phyloP scores from a whole-genome alignment of 1,284 basidiomycete genomes.

The Melanopsichium pennsylvanicum region DNA sequence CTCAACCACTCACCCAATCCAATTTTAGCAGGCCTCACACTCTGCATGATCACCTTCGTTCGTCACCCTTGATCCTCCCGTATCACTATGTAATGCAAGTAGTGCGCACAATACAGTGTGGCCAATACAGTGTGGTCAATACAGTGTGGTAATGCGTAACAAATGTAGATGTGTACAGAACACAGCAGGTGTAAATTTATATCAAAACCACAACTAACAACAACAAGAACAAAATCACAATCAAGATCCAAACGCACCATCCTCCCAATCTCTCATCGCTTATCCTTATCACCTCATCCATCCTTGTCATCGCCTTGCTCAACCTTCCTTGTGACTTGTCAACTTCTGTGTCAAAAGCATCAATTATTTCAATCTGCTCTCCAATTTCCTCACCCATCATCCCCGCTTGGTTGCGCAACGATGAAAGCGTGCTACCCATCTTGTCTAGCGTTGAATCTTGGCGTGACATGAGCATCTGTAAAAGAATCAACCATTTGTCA shows the following conservation, averaged over 20 bases:
- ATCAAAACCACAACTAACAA: slow-evolving; percentile 48
- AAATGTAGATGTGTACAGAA: not conserved
- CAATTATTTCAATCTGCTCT: slow-evolving; percentile 62
- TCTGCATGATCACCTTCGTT: not conserved
- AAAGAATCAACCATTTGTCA: too few species aligned
- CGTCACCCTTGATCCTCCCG: not conserved
- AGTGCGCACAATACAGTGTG: too few species aligned
- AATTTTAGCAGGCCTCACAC: too few species aligned
- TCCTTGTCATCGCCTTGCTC: slow-evolving; percentile 53
- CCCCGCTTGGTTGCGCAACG: slow-evolving; percentile 57
- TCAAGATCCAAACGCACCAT: slow-evolving; percentile 64
- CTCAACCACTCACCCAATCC: not conserved
- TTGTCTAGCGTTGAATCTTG: slow-evolving; percentile 62
- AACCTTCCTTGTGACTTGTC: slow-evolving; percentile 55
- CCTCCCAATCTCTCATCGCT: slow-evolving; percentile 61
- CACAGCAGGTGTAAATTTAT: slow-evolving; percentile 6
- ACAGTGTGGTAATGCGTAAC: too few species aligned
- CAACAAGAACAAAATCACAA: slow-evolving; percentile 49
- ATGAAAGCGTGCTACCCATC: slow-evolving; percentile 55
- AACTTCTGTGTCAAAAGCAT: slow-evolving; percentile 60
- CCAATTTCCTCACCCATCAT: slow-evolving; percentile 61
- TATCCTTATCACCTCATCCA: slow-evolving; percentile 59
- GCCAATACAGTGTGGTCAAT: too few species aligned
- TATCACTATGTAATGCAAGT: too few species aligned
- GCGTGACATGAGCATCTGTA: slow-evolving; percentile 50